Percentiles rank a stretch among this genome's conserved stretches.
phyloP scores from a whole-genome alignment of 805 yeast genomes.

The Ogataea ramenticola region DNA sequence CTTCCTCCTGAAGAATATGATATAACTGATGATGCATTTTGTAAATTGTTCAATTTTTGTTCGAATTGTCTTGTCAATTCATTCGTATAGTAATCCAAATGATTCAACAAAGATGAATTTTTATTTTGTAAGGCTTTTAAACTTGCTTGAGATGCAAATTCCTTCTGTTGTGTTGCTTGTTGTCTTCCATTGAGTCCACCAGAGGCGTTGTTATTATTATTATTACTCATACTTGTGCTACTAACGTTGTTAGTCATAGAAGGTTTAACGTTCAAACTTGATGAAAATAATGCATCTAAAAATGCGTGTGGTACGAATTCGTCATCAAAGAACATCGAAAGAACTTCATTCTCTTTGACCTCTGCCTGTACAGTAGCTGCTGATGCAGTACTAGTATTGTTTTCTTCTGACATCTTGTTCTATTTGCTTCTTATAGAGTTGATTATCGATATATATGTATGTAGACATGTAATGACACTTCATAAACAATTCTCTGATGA shows the following conservation, averaged over 20 bases:
- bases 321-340: constrained; percentile 63
- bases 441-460: no score
- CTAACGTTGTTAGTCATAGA: constrained; percentile 5
- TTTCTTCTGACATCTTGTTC: not conserved
- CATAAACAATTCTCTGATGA: no score
- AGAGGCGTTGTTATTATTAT: no score
- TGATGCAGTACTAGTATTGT: not conserved
- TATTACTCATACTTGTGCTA: no score
- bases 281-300: constrained; percentile 52
- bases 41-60: constrained; percentile 38
- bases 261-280: constrained; percentile 21
- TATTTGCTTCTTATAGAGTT: no score
- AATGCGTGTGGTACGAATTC: constrained; percentile 59
- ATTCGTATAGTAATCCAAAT: constrained; percentile 55
- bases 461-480: no score
- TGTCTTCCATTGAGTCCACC: constrained; percentile 5
- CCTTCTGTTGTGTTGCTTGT: constrained; percentile 14
- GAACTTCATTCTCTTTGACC: constrained; percentile 30
- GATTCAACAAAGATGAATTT: constrained; percentile 46
- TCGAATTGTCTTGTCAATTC: constrained; percentile 51
- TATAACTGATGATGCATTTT: constrained; percentile 43
- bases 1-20: constrained; percentile 32
- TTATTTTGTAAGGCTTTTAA: constrained; percentile 37
- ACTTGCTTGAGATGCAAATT: constrained; percentile 24
- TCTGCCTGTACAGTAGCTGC: not conserved